Base-by-base conservation (phyloP, 768 basidiomycete genomes). In the Amanita jacksonii region DNA sequence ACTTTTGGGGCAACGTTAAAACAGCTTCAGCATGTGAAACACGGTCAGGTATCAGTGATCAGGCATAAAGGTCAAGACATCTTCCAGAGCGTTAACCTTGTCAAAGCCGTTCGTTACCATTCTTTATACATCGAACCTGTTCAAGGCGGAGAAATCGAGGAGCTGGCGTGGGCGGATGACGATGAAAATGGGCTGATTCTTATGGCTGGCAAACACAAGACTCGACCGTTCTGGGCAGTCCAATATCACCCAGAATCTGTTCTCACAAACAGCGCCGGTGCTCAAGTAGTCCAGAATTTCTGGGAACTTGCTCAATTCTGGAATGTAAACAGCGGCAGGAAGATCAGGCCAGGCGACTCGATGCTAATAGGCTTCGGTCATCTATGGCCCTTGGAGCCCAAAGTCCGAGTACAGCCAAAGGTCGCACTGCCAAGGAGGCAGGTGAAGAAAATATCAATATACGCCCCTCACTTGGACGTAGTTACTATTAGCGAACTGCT, bases 191-290 rank as follows among this genome's bases (percentile, higher is more conserved):
- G 81, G 5, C 67, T 53, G 34, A 78, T 87, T 16, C 67, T 86
- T 36, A 90, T 91, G 87, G 85, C 79, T 31, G 62, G 74, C 20
- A 73, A 70, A 50, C 88, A 91, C 56, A 66, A 50, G 39, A 60
- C 52, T 18, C 72, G 69, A 48, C 87, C 88, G 3, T 85, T 87
- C 54, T 90, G 84, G 81, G 86, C 83, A 3, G 88, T 91, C 18
- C 88, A 91, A 55, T 91, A 90, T 57, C 88, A 91, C 57, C 88
- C 88, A 5, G 88, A 90, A 56, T 90, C 87, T 3, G 75, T 84
- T 3, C 71, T 82, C 51, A 90, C 86, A 2, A 64, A 67, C 33
- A 74, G 72, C 2, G 83, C 81, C 5, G 86, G 86, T 1, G 53
- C 71, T n/a, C 71, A 79, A 45, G 75, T 87, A 12, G 50, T 89